phyloP scores from a whole-genome alignment of 139 green algal genomes.

The Asterochloris sp. region DNA sequence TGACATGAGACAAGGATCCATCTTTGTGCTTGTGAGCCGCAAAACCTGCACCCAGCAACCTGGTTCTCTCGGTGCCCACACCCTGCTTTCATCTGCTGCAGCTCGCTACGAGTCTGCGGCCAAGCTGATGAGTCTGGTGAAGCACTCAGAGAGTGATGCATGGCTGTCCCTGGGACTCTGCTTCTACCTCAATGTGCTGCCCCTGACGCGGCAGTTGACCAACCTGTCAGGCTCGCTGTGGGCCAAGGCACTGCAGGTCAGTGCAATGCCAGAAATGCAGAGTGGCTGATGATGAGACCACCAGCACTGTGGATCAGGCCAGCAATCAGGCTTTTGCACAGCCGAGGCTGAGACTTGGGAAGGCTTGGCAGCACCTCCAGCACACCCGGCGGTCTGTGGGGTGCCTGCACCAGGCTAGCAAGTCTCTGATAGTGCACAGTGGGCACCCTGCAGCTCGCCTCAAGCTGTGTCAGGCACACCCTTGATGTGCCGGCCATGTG shows the following conservation, averaged over 20 bases:
- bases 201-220: constrained; percentile 82
- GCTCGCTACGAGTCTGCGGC: constrained; percentile 40
- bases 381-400: too few relatives aligned
- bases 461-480: too few relatives aligned
- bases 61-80: too few relatives aligned
- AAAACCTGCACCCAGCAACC: too few relatives aligned
- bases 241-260: constrained; percentile 61
- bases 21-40: background rate
- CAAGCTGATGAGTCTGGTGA: constrained; percentile 71
- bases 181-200: constrained; percentile 74
- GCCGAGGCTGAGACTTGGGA: too few relatives aligned
- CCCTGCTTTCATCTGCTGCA: constrained; percentile 7
- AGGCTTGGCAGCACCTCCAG: background rate
- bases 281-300: too few relatives aligned
- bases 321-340: too few relatives aligned
- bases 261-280: background rate
- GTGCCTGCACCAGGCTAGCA: too few relatives aligned
- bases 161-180: constrained; percentile 87
- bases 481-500: too few relatives aligned
- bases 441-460: too few relatives aligned
- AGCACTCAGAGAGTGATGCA: constrained; percentile 81
- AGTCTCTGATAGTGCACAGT: too few relatives aligned
- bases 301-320: too few relatives aligned
- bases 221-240: constrained; percentile 79
- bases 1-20: background rate